Evolutionary conservation across 495 filamentous ascomycete species (phyloP).

Genomic region (Hyaloscypha bicolor): DNA sequence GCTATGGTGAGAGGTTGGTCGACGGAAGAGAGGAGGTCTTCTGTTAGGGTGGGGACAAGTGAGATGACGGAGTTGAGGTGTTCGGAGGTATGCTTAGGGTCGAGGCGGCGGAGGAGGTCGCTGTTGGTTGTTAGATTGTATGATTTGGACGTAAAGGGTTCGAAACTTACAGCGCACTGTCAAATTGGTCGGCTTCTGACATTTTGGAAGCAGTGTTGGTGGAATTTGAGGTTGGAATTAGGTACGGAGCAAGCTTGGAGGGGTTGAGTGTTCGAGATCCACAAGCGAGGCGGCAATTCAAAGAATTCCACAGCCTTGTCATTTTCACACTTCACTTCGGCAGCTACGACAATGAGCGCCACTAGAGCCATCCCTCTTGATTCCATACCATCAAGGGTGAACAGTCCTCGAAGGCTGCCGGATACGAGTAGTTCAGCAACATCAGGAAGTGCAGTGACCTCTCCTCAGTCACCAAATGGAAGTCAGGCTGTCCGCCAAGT

Average conservation of each 20-base stretch:
- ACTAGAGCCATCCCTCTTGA: background rate
- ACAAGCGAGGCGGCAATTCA: constrained; percentile 14
- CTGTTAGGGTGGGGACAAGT: constrained; percentile 87
- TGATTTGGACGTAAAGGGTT: constrained; percentile 4
- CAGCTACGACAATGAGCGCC: background rate
- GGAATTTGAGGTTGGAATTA: constrained; percentile 9
- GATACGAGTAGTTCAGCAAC: background rate
- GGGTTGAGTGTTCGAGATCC: constrained; percentile 21
- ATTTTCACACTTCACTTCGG: background rate
- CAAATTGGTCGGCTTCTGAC: constrained; percentile 58
- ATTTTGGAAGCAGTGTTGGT: constrained; percentile 22
- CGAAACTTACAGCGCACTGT: constrained; percentile 75
- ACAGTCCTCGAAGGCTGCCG: background rate
- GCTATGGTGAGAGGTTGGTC: constrained; percentile 90
- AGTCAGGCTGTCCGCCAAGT: background rate
- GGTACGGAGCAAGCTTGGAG: constrained; percentile 15
- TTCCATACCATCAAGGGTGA: background rate
- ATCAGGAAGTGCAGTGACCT: background rate
- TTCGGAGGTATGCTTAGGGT: constrained; percentile 82
- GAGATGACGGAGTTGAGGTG: constrained; percentile 85
- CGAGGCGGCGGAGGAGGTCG: constrained; percentile 96
- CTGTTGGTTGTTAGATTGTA: constrained; percentile 47
- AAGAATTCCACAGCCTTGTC: background rate
- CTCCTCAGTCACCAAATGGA: background rate
- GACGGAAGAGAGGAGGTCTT: constrained; percentile 96